phyloP scores from a whole-genome alignment of 139 green algal genomes.

The Micromonas commoda region DNA sequence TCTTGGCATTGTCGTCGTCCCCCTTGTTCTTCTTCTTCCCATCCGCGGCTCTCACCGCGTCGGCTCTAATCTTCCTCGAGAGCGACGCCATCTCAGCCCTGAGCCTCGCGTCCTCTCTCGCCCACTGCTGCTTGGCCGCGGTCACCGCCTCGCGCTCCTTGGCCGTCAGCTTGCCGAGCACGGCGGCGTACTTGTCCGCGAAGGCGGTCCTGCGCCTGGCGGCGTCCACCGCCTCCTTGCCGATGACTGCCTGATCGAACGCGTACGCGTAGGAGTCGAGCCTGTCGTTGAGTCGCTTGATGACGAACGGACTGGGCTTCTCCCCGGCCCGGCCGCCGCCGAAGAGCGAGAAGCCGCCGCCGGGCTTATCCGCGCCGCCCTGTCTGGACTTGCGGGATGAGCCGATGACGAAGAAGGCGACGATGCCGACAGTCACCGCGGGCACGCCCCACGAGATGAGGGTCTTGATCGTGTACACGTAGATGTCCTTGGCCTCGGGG shows the following conservation, averaged over 20 bases:
- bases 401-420: background rate
- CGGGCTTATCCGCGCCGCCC: background rate
- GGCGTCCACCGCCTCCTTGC: background rate
- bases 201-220: background rate
- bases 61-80: background rate
- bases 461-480: conserved; percentile 20
- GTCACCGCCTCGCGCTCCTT: background rate
- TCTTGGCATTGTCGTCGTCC: background rate
- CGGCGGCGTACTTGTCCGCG: background rate
- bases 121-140: conserved; percentile 8
- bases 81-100: background rate
- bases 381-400: background rate
- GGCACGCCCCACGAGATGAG: conserved; percentile 25
- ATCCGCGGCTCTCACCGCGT: background rate
- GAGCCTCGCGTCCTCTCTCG: background rate
- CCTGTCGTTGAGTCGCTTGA: conserved; percentile 22
- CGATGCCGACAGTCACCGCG: background rate
- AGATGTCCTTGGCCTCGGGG: conserved; percentile 10
- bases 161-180: background rate
- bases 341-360: background rate
- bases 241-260: conserved; percentile 7
- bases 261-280: conserved; percentile 26
- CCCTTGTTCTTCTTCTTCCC: background rate
- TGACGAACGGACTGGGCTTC: conserved; percentile 20
- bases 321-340: background rate